These are phyloP conservation scores for Mortierella sp. DNA, from an alignment of 371 early-diverging fungal species.

Conservation along the genomic window DNA sequence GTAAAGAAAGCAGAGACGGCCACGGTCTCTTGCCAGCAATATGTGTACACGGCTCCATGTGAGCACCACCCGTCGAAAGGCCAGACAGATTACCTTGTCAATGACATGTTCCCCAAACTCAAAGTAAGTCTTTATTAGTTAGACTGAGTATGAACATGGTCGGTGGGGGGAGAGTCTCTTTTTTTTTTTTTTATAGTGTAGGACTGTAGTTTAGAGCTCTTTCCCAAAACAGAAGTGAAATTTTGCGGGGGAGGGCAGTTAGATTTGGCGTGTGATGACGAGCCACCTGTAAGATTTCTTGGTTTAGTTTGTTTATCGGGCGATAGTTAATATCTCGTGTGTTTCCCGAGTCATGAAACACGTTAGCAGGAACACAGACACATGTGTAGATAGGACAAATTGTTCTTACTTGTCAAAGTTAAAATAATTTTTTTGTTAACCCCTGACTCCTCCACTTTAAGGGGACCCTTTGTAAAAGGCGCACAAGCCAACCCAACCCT, in stretches of 20 bases:
- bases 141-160: not conserved
- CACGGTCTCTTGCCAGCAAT: slow-evolving; percentile 19
- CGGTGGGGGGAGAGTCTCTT: not conserved
- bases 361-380: slow-evolving; percentile 22
- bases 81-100: slow-evolving; percentile 56
- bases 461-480: slow-evolving; percentile 1
- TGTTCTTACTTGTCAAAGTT: not conserved
- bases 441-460: not conserved
- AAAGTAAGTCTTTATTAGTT: slow-evolving; percentile 37
- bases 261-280: slow-evolving; percentile 32
- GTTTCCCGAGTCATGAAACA: not conserved
- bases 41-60: slow-evolving; percentile 57
- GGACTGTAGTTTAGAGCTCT: not conserved
- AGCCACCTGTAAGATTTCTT: not conserved
- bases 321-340: slow-evolving; percentile 20
- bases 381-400: slow-evolving; percentile 38
- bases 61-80: slow-evolving; percentile 57
- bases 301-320: slow-evolving; percentile 5
- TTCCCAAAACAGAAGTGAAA: slow-evolving; percentile 11
- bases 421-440: not conserved
- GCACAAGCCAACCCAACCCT: slow-evolving; percentile 33
- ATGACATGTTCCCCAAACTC: slow-evolving; percentile 57
- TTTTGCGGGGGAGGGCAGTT: slow-evolving; percentile 26
- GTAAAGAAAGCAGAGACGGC: slow-evolving; percentile 12
- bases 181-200: not conserved